Base-by-base conservation (phyloP, 495 filamentous ascomycete species). In the Jackrogersella multiformis region DNA sequence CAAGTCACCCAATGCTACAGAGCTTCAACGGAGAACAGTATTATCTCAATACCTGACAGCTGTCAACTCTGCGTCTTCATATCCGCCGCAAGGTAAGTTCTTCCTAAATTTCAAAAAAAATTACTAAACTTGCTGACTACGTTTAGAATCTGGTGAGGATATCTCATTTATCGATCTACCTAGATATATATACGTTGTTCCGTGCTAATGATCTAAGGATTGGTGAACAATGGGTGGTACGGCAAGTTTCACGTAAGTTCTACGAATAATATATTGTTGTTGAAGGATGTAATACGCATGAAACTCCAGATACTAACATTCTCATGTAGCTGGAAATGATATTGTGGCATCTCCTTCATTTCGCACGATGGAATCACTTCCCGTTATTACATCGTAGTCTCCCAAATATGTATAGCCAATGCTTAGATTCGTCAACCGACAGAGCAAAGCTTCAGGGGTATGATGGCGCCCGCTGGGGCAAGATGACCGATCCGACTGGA, bases 401-500 rank as follows among this genome's bases (percentile, higher is more conserved):
- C 10, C 82, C 82, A 2, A 71, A 73, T 39, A 76, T 78, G 5
- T 88, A 86, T 74, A 48, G 71, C 8, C 77, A 77, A 8, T 84
- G 84, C 61, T 74, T 88, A 0, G 70, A 73, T 5, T 80, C 80
- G 0, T 81, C 80, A 2, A 58, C 78, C 8, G 75, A 78, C 5
- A 78, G 85, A 35, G 85, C 85, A 0, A 34, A 55, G 6, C 44
- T 61, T 0, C 84, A 85, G 60, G 84, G 85, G 10, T 88, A 87
- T 64, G 58, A 64, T 1, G 85, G 85, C 3, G 82, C 84, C 7
- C 78, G 83, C 53, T 82, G 83, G 80, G 84, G 85, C 6, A 88
- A 88, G 71, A 86, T 86, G 84, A 85, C 79, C 5, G 85, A 86
- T 67, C 80, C 85, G 0, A 79, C 80, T 3, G 85, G 85, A 45